Base-by-base conservation (phyloP, 2,329 filamentous ascomycete species). In the Curvularia sp. region DNA sequence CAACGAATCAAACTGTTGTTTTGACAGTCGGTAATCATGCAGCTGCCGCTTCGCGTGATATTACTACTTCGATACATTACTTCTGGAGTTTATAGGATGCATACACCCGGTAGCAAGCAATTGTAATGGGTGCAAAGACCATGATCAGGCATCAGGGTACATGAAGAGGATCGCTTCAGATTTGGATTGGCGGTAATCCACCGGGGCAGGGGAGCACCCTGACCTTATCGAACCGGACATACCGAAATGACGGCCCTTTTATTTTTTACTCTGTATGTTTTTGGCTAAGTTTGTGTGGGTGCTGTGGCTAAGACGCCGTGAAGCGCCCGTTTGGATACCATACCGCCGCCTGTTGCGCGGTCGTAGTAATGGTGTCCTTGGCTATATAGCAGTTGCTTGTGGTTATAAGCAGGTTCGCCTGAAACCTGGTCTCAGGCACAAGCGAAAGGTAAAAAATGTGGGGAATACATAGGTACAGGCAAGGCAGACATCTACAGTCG, bases 21-120 rank as follows among this genome's bases (percentile, higher is more conserved):
- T 31, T 20, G 48, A 39, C 35, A 20, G 8, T 54, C 51, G 30
- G 24, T 18, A 28, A 48, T 57, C 28, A 57, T 54, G 55, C 55
- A 30, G 24, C 26, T 49, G 49, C 39, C 33, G 33, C 30, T 12
- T 24, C 43, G 38, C 42, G 26, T 20, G 30, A 47, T 53, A 53
- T 39, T 38, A 20, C 20, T 26, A 31, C 8, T 39, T 46, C 26
- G 1, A 35, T 10, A 30, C 30, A 10, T 12, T 44, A 31, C 38
- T 35, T 35, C 31, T 39, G 13, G 30, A 35, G 20, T 39, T 41
- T 38, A 33, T 41, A 24, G 33, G 28, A 47, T 47, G 38, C 10
- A 47, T 28, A 33, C 38, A 57, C 15, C 54, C 49, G 42, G 42
- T 9, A 35, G 28, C 43, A 43, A 57, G 33, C 46, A 4, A 15